Conservation (phyloP, 306 rosid species). For the Corylus americana region DNA sequence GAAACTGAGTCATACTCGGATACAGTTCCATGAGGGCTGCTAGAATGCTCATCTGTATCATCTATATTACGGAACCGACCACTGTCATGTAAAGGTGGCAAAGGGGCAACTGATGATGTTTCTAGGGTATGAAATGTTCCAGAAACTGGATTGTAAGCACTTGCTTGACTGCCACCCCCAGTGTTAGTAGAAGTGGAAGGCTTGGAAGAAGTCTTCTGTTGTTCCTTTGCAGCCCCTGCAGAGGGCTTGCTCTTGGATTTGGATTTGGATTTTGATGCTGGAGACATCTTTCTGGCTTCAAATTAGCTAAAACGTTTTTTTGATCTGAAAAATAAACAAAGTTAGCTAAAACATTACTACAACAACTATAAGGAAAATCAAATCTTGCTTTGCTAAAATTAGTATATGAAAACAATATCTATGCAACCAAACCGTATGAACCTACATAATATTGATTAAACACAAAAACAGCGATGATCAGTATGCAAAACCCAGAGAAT, state of each 20-base stretch:
- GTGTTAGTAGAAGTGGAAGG: slow-evolving; percentile 46
- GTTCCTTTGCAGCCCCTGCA: slow-evolving; percentile 50
- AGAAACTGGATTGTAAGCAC: slow-evolving; percentile 55
- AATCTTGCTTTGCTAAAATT: background rate
- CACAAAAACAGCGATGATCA: background rate
- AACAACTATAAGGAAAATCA: background rate
- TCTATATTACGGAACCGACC: slow-evolving; percentile 58
- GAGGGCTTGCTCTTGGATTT: slow-evolving; percentile 57
- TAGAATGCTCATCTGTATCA: slow-evolving; percentile 69
- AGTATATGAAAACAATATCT: background rate
- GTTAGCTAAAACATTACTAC: slow-evolving; percentile 2
- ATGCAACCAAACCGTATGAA: background rate
- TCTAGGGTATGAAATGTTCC: slow-evolving; percentile 78
- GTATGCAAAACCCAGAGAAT: background rate
- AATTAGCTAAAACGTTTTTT: background rate
- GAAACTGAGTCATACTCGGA: slow-evolving; percentile 76
- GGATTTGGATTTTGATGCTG: slow-evolving; percentile 64
- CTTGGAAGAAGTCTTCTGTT: slow-evolving; percentile 53
- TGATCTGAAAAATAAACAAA: background rate
- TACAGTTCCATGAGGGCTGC: slow-evolving; percentile 48
- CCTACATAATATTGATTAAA: background rate
- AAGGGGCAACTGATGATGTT: slow-evolving; percentile 43
- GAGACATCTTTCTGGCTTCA: slow-evolving; percentile 56
- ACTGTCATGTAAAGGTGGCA: slow-evolving; percentile 43
- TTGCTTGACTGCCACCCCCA: slow-evolving; percentile 51